phyloP scores from a whole-genome alignment of 176 grass and related monocot species.

The Ampelocalamus luodianensis region DNA sequence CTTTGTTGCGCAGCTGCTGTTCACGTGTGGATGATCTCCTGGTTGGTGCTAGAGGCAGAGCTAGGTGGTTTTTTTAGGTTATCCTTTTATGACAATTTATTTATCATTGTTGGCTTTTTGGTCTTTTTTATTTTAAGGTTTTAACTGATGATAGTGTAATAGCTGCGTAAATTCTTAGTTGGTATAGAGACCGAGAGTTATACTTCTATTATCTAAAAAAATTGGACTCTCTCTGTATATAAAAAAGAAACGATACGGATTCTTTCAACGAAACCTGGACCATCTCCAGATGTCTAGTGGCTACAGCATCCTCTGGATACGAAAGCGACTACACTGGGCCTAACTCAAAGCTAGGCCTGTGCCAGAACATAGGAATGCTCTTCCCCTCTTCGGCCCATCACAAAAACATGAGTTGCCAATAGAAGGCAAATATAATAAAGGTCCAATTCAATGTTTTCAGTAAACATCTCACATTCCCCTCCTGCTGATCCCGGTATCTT shows the following conservation, averaged over 20 bases:
- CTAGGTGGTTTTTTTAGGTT: no score
- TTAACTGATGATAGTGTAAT: no score
- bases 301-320: background rate
- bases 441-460: background rate
- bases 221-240: no score
- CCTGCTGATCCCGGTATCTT: background rate
- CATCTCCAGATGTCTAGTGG: background rate
- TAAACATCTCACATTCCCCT: background rate
- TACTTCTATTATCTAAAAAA: no score
- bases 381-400: background rate
- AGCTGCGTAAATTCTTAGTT: no score
- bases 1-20: no score
- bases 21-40: no score
- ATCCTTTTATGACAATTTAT: no score
- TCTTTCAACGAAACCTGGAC: background rate
- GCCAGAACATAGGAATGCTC: background rate
- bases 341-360: background rate
- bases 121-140: no score
- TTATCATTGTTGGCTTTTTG: no score
- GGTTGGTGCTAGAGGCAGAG: no score
- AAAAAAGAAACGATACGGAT: background rate
- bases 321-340: background rate
- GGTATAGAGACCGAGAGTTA: no score
- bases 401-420: background rate
- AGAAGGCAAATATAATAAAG: background rate